Percentiles rank a stretch among this genome's conserved stretches.
Conservation (phyloP, 768 basidiomycete genomes). For the Kwoniella dejecticola region DNA sequence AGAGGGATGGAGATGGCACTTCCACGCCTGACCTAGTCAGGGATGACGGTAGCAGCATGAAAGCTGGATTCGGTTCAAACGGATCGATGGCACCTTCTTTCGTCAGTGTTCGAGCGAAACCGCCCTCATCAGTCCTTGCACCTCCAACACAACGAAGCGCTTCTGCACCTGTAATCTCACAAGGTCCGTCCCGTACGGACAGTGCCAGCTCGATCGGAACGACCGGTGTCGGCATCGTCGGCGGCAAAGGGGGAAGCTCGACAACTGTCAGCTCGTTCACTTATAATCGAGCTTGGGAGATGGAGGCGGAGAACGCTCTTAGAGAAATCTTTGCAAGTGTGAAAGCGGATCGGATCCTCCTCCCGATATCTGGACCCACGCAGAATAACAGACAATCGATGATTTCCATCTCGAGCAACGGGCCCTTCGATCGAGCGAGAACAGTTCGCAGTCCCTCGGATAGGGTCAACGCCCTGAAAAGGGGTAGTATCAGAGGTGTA, state of each 20-base stretch:
- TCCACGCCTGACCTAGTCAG: conserved; percentile 66
- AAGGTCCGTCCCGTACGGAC: conserved; percentile 13
- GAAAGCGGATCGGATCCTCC: conserved; percentile 85
- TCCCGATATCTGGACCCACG: conserved; percentile 59
- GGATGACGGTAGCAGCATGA: conserved; percentile 61
- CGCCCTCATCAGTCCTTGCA: conserved; percentile 1
- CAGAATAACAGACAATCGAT: conserved; percentile 33
- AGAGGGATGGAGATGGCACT: conserved; percentile 45
- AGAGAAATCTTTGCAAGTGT: conserved; percentile 96
- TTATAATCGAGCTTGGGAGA: conserved; percentile 69
- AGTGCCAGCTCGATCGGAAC: conserved; percentile 17
- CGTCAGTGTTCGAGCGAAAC: conserved; percentile 14
- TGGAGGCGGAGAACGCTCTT: conserved; percentile 79
- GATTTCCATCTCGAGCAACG: conserved; percentile 21
- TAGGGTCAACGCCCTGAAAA: conserved; percentile 76
- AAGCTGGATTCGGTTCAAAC: conserved; percentile 13
- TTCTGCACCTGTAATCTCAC: conserved; percentile 35
- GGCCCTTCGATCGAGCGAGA: conserved; percentile 62
- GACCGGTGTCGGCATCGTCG: not conserved
- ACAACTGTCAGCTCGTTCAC: conserved; percentile 42
- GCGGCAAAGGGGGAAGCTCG: conserved; percentile 25
- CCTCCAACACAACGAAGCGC: conserved; percentile 30
- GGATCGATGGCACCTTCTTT: conserved; percentile 17
- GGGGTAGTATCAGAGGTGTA: conserved; percentile 86
- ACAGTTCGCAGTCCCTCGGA: conserved; percentile 46